These are phyloP conservation scores for Xylaria sp. DNA, from an alignment of 2,329 filamentous ascomycete species.

Conservation along the genomic window DNA sequence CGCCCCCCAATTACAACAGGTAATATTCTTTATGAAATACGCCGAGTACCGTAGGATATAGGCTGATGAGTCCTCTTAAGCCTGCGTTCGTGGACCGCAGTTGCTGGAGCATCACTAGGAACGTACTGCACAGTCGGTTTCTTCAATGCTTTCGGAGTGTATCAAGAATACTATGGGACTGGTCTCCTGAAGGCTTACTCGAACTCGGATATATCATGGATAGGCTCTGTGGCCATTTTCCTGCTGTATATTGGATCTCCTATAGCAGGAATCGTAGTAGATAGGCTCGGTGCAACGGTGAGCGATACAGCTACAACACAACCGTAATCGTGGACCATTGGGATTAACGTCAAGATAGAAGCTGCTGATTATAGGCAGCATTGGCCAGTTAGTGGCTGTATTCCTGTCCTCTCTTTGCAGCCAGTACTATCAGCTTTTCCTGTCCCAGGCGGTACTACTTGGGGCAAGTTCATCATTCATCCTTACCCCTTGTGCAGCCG, in stretches of 20 bases:
- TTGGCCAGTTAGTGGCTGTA: constrained; percentile 43
- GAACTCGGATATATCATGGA: constrained; percentile 50
- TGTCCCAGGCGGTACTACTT: constrained; percentile 47
- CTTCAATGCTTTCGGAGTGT: constrained; percentile 52
- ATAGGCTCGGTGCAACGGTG: constrained; percentile 48
- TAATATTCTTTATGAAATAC: background rate
- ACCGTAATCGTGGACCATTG: constrained; percentile 15
- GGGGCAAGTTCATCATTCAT: constrained; percentile 41
- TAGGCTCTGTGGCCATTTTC: constrained; percentile 51
- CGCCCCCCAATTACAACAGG: constrained; percentile 33
- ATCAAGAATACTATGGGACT: constrained; percentile 49
- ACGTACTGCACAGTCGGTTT: constrained; percentile 50
- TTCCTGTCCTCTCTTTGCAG: constrained; percentile 48
- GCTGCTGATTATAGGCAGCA: constrained; percentile 34
- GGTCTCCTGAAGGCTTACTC: constrained; percentile 40
- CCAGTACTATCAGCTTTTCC: constrained; percentile 50
- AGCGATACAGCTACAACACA: constrained; percentile 4
- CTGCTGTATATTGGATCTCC: constrained; percentile 44
- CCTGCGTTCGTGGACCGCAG: constrained; percentile 41
- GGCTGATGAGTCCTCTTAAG: constrained; percentile 7
- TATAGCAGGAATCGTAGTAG: constrained; percentile 47
- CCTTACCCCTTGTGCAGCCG: constrained; percentile 42
- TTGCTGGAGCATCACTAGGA: constrained; percentile 38
- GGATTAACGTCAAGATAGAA: constrained; percentile 22
- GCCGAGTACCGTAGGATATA: background rate